A percentile compares a stretch with the other conserved stretches of the same genome.
Evolutionary conservation across 345 rosid genomes (phyloP).

Genomic region (Citrus inodora): DNA sequence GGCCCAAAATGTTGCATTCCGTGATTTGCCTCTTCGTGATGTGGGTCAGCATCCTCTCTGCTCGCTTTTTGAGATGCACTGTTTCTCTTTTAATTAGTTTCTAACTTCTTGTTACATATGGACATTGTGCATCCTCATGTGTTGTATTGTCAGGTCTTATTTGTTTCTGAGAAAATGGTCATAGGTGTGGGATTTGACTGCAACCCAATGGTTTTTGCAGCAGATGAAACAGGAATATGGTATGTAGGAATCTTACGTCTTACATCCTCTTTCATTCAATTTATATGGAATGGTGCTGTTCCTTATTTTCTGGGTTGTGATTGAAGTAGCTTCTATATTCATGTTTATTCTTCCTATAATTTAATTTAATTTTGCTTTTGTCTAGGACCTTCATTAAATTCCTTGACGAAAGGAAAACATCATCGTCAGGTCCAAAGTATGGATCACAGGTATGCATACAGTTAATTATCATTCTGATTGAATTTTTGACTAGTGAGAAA

Average conservation of each 20-base stretch:
- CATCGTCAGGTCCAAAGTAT: conserved; percentile 64
- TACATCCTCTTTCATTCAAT: not conserved
- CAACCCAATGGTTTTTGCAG: conserved; percentile 91
- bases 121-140: conserved; percentile 2
- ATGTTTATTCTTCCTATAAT: not conserved
- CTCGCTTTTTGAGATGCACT: conserved; percentile 26
- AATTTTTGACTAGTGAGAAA: not conserved
- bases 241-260: conserved; percentile 24
- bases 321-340: conserved; percentile 2
- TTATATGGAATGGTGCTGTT: not conserved
- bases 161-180: conserved; percentile 89
- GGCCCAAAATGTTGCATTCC: conserved; percentile 85
- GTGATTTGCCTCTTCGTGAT: conserved; percentile 99
- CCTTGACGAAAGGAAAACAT: conserved; percentile 75
- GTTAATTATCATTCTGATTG: not conserved
- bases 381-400: conserved; percentile 79
- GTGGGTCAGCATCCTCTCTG: conserved; percentile 99
- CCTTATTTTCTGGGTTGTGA: conserved; percentile 3
- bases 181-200: conserved; percentile 94
- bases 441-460: conserved; percentile 69
- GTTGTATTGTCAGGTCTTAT: conserved; percentile 57
- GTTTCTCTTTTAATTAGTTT: conserved; percentile 21
- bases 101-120: conserved; percentile 20
- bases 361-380: conserved; percentile 6
- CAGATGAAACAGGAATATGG: conserved; percentile 98